phyloP scores from a whole-genome alignment of 805 yeast species.

The Myxozyma udenii region DNA sequence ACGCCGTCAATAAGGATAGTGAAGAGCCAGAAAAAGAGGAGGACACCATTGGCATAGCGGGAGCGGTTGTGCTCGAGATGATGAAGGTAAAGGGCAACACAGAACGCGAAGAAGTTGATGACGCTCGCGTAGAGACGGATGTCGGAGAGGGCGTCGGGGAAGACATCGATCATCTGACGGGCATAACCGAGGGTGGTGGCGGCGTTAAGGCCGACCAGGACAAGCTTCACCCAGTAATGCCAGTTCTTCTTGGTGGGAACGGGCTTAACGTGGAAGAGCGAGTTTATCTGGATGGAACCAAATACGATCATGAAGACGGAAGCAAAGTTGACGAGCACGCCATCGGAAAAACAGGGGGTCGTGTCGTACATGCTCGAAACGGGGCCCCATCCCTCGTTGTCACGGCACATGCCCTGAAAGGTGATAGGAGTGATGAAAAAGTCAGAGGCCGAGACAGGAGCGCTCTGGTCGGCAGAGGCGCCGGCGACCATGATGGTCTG shows the following conservation, averaged over 20 bases:
- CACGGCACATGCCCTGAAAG: conserved; percentile 28
- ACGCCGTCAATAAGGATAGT: conserved; percentile 43
- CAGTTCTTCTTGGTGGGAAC: conserved; percentile 29
- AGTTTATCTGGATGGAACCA: conserved; percentile 35
- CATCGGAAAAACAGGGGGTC: conserved; percentile 43
- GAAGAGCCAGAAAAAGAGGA: conserved; percentile 75
- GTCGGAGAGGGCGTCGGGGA: conserved; percentile 35
- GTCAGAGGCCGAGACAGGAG: conserved; percentile 7
- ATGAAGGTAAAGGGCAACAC: conserved; percentile 56
- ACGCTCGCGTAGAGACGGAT: conserved; percentile 41
- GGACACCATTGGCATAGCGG: conserved; percentile 60
- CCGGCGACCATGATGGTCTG: not conserved
- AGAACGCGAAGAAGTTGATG: conserved; percentile 43
- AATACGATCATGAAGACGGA: conserved; percentile 33
- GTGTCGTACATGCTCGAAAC: conserved; percentile 33
- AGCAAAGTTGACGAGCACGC: conserved; percentile 36
- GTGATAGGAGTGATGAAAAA: conserved; percentile 14
- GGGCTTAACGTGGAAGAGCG: conserved; percentile 31
- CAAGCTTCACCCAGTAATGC: conserved; percentile 29
- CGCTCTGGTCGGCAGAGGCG: not conserved
- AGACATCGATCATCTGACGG: conserved; percentile 30
- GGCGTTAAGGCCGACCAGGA: conserved; percentile 31
- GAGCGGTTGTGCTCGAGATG: conserved; percentile 69
- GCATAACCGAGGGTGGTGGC: conserved; percentile 23
- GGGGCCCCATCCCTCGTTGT: conserved; percentile 42